A percentile compares a stretch with the other conserved stretches of the same genome.
Evolutionary conservation across 441 rosid species (phyloP).

Genomic region (Breynia disticha): DNA sequence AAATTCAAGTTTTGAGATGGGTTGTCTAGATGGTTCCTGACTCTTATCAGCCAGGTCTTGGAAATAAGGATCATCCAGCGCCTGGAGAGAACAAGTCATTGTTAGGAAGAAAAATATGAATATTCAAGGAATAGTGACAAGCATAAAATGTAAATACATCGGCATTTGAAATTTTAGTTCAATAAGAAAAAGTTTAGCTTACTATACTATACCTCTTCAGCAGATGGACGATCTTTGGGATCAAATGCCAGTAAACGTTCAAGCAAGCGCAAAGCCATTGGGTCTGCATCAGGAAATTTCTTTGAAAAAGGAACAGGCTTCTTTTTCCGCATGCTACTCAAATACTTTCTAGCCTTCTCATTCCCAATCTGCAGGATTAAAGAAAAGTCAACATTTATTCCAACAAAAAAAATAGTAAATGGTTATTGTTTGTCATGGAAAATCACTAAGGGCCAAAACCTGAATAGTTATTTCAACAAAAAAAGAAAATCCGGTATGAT

Average conservation of each 20-base stretch:
- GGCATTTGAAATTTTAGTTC: background rate
- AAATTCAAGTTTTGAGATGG: conserved; percentile 83
- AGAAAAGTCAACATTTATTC: conserved; percentile 19
- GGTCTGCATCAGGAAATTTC: conserved; percentile 69
- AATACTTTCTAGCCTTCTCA: conserved; percentile 88
- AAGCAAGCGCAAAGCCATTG: conserved; percentile 64
- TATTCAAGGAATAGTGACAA: background rate
- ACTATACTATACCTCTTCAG: conserved; percentile 60
- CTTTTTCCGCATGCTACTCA: conserved; percentile 72
- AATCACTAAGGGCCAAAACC: conserved; percentile 6
- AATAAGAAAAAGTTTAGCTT: conserved; percentile 3
- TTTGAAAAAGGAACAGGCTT: conserved; percentile 59
- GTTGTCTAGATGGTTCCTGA: conserved; percentile 69
- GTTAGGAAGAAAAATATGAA: conserved; percentile 8
- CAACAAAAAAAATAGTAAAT: conserved; percentile 1
- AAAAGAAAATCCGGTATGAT: conserved; percentile 7
- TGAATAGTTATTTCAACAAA: conserved; percentile 12
- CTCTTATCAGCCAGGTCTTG: conserved; percentile 58
- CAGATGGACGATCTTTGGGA: conserved; percentile 88
- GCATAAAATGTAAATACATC: background rate
- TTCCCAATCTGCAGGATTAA: conserved; percentile 65
- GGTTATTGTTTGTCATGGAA: conserved; percentile 4
- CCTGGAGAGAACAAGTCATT: conserved; percentile 32
- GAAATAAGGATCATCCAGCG: conserved; percentile 87
- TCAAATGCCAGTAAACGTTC: conserved; percentile 83